A percentile compares a stretch with the other conserved stretches of the same genome.
These are phyloP conservation scores for Penicillium sp. DNA, from an alignment of 2,329 filamentous ascomycete species.

Conservation along the genomic window DNA sequence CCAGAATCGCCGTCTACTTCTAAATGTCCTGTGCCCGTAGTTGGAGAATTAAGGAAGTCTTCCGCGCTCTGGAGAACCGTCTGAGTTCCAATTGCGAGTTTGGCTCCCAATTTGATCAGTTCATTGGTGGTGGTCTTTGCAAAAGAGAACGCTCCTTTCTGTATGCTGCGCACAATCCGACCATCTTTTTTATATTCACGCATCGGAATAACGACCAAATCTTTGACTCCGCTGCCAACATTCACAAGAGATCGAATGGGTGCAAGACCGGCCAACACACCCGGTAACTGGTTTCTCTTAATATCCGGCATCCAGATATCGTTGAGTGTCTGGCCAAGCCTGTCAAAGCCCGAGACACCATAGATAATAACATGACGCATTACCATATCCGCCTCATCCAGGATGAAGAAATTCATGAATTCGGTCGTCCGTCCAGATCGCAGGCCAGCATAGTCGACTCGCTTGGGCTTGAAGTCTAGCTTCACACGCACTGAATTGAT, in stretches of 20 bases:
- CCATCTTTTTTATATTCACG: slow-evolving; percentile 93
- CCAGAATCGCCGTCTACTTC: slow-evolving; percentile 50
- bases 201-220: slow-evolving; percentile 85
- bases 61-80: slow-evolving; percentile 89
- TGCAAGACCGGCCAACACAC: slow-evolving; percentile 81
- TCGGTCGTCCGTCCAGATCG: slow-evolving; percentile 92
- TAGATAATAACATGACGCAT: slow-evolving; percentile 89
- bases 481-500: slow-evolving; percentile 78
- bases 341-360: slow-evolving; percentile 84
- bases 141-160: slow-evolving; percentile 86
- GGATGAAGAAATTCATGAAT: slow-evolving; percentile 96
- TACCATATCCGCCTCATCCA: slow-evolving; percentile 83
- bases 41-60: slow-evolving; percentile 56
- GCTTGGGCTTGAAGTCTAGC: slow-evolving; percentile 95
- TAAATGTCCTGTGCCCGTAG: slow-evolving; percentile 26
- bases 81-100: slow-evolving; percentile 90
- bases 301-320: slow-evolving; percentile 97
- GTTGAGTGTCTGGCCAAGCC: slow-evolving; percentile 83
- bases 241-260: slow-evolving; percentile 89
- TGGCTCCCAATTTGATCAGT: slow-evolving; percentile 89
- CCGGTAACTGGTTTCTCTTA: slow-evolving; percentile 79
- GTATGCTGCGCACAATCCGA: slow-evolving; percentile 82
- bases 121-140: slow-evolving; percentile 91
- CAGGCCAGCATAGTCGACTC: slow-evolving; percentile 91
- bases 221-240: slow-evolving; percentile 78